Base-by-base conservation (phyloP, 2,329 filamentous ascomycete species). In the Aureobasidium sp. region DNA sequence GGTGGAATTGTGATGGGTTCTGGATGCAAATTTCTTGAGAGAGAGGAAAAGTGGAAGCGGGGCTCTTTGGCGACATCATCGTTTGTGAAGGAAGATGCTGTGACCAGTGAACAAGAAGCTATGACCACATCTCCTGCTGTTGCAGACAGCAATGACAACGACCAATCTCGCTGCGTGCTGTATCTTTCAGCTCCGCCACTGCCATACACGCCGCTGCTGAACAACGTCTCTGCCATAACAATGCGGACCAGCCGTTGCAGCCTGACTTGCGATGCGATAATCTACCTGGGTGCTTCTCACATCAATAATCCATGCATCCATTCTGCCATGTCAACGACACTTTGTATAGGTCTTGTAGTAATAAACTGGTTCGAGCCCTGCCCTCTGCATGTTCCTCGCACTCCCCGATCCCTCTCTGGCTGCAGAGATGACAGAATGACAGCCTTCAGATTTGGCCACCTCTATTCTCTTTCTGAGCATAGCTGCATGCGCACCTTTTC, bases 1-100 rank as follows among this genome's bases (percentile, higher is more conserved):
- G 12, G 19, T 27, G 32, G 29, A 27, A 6, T 45, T 45, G 41
- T 10, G 6, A 32, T 16, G 29, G 19, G 41, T 32, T 34, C 19
- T 10, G 19, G 21, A 29, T 48, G 11, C 30, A 48, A 24, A 37
- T 35, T 48, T 35, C n/a, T 19, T 48, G 44, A 22, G 11, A 35
- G 6, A 48, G 32, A 48, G 29, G 44, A 48, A 48, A 37, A 48
- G 25, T 27, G 30, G 16, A 47, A 25, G 30, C 22, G 44, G 42
- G 29, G 44, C 22, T 48, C 22, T 35, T 34, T 19, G 30, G 37
- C 44, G 22, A 35, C 44, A 48, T 30, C 44, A 37, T n/a, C 42
- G 4, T 6, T 1, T 1, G 4, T 21, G 12, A 48, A 48, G 32
- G 32, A 48, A 48, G 44, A 22, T 35, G 44, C 44, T 48, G 37